Percentiles rank a stretch among this genome's conserved stretches.
phyloP scores from a whole-genome alignment of 192 early-diverging fungal species.

The Backusella luteola region DNA sequence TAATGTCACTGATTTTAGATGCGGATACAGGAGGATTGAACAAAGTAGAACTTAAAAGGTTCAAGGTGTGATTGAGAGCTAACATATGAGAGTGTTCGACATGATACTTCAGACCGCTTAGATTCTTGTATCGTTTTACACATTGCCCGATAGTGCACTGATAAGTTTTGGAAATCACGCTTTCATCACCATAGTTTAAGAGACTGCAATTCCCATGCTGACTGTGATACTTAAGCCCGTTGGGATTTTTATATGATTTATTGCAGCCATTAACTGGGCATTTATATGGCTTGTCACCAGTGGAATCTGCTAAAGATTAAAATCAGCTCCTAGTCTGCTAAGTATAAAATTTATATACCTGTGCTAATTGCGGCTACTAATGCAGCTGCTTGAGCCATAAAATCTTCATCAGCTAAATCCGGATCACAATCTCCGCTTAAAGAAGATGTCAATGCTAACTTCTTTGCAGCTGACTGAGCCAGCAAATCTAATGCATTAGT shows the following conservation, averaged over 20 bases:
- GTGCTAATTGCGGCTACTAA: slow-evolving; percentile 30
- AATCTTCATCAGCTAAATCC: slow-evolving; percentile 36
- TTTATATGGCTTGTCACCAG: slow-evolving; percentile 81
- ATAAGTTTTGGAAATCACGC: slow-evolving; percentile 65
- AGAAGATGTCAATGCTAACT: slow-evolving; percentile 22
- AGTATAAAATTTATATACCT: neutral
- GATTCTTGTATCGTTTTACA: slow-evolving; percentile 95
- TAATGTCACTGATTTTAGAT: neutral
- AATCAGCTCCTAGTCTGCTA: neutral
- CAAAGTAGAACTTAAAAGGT: slow-evolving; percentile 25
- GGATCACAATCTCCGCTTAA: slow-evolving; percentile 8
- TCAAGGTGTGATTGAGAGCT: slow-evolving; percentile 33
- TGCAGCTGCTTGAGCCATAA: slow-evolving; percentile 35
- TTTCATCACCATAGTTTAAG: slow-evolving; percentile 50
- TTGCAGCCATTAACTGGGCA: slow-evolving; percentile 84
- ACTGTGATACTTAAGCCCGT: slow-evolving; percentile 97
- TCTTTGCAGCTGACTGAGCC: slow-evolving; percentile 24
- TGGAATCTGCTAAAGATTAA: slow-evolving; percentile 5
- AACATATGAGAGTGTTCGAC: slow-evolving; percentile 81
- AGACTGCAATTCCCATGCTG: slow-evolving; percentile 84
- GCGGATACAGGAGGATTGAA: neutral
- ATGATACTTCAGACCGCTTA: slow-evolving; percentile 96
- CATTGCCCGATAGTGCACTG: slow-evolving; percentile 78
- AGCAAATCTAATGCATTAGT: slow-evolving; percentile 22
- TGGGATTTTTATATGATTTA: slow-evolving; percentile 98